Base-by-base conservation (phyloP, 2,329 filamentous ascomycete species). In the Leptodontidium sp. region DNA sequence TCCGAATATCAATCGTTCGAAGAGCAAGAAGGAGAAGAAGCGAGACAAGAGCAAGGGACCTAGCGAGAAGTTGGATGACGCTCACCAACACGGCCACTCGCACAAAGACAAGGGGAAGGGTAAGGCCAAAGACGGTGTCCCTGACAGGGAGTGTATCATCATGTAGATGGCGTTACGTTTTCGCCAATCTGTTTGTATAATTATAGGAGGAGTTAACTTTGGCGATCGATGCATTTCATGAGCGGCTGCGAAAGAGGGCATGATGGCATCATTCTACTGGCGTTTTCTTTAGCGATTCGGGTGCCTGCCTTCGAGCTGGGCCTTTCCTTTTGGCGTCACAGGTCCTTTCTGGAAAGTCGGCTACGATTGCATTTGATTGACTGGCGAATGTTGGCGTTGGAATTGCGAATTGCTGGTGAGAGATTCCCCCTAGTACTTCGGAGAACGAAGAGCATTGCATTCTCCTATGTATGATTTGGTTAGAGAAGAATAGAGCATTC, bases 71-170 rank as follows among this genome's bases (percentile, higher is more conserved):
- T 66, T 70, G 17, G 68, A 74, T 7, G 75, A 78, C 38, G 67
- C 75, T 38, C 68, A 73, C 9, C 68, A 73, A 52, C 71, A 75
- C 38, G 67, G 73, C 40, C 71, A 74, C 59, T 66, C 59, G 21
- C 69, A 70, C 32, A 73, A 75, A 65, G 71, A 65, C 53, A 74
- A 72, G 45, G 67, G 69, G 43, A 79, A 76, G 65, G 72, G 65
- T 32, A 79, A 77, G 63, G 70, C 71, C 1, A 77, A 75, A 40
- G 72, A 75, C 38, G 57, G 57, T 1, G 69, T 70, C 24, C 80
- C 81, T 1, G 84, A 86, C 68, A 79, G 84, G 71, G 84, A 86
- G 74, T 86, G 84, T 73, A 76, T 73, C 11, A 77, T 86, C 63
- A 86, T 86, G 84, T 86, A 72, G 65, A 59, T 24, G 57, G 57